A percentile compares a stretch with the other conserved stretches of the same genome.
These are phyloP conservation scores for Macadamia integrifolia DNA, from an alignment of 164 flowering plant genomes.

Conservation along the genomic window DNA sequence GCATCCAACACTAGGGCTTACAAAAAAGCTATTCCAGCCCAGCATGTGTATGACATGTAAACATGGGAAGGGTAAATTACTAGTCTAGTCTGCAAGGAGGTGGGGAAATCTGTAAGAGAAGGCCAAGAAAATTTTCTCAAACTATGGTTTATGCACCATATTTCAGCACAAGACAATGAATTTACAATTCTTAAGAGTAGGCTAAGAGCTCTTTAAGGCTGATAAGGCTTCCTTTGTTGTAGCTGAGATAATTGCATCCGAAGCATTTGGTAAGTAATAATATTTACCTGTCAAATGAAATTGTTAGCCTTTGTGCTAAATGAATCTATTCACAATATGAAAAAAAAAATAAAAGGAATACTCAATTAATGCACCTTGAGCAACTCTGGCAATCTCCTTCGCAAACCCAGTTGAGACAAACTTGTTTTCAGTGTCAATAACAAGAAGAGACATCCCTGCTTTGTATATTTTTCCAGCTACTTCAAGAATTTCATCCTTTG, in stretches of 20 bases:
- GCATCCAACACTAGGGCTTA: no score
- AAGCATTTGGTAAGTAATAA: slow-evolving; percentile 95
- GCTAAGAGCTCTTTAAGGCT: slow-evolving; percentile 49
- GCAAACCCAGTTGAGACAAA: slow-evolving; percentile 98
- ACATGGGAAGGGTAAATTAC: no score
- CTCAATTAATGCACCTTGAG: slow-evolving; percentile 61
- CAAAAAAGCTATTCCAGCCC: no score
- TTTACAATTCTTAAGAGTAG: background rate
- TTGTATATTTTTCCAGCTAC: slow-evolving; percentile 93
- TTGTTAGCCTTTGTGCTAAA: background rate
- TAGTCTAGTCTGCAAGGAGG: no score
- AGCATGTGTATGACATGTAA: no score
- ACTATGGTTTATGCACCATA: no score
- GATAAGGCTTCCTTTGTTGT: slow-evolving; percentile 84
- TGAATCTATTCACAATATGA: background rate
- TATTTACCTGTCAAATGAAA: slow-evolving; percentile 66
- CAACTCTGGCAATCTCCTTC: slow-evolving; percentile 91
- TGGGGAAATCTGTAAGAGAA: no score
- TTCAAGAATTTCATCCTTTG: slow-evolving; percentile 93
- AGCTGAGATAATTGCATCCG: slow-evolving; percentile 93
- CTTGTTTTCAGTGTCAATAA: slow-evolving; percentile 95
- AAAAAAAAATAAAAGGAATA: background rate
- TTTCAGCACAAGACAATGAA: background rate
- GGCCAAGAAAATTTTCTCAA: no score
- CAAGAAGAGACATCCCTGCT: slow-evolving; percentile 94